phyloP scores from a whole-genome alignment of 495 filamentous ascomycete genomes.

The Penicillium bialowiezense region DNA sequence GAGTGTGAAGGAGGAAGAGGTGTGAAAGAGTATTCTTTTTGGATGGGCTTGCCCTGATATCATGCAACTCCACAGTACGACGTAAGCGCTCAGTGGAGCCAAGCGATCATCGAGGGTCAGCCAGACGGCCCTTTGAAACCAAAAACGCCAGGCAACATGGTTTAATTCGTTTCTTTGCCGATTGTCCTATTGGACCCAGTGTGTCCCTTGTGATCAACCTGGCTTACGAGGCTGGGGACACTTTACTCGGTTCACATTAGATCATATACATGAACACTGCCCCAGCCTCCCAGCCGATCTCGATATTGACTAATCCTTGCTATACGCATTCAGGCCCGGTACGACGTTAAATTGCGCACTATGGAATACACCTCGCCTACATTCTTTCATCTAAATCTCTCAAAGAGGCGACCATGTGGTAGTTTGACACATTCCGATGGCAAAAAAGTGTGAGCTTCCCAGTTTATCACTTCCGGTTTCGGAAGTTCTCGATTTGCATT shows the following conservation, averaged over 20 bases:
- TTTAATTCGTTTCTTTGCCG: not conserved
- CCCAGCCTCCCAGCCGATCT: not conserved
- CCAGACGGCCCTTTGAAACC: not conserved
- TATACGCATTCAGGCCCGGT: too few species aligned
- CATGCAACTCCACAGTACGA: conserved; percentile 10
- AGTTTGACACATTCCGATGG: not conserved
- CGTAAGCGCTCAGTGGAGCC: conserved; percentile 10
- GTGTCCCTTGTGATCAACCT: not conserved
- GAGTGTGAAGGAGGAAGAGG: not conserved
- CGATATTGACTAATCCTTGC: too few species aligned
- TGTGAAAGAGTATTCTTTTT: not conserved
- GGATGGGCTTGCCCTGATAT: conserved; percentile 4
- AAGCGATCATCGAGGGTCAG: conserved; percentile 1
- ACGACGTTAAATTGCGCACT: too few species aligned
- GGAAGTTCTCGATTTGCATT: not conserved
- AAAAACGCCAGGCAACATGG: conserved; percentile 1
- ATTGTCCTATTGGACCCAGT: not conserved
- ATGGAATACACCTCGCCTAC: too few species aligned
- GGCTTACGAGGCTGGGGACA: too few species aligned
- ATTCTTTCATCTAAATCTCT: too few species aligned
- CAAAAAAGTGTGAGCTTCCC: not conserved
- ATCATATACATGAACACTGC: not conserved
- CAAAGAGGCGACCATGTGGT: not conserved
- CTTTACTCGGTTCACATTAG: too few species aligned
- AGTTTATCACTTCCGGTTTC: not conserved